Base-by-base conservation (phyloP, 352 stramenopile genomes). In the Globisporangium okanoganense region DNA sequence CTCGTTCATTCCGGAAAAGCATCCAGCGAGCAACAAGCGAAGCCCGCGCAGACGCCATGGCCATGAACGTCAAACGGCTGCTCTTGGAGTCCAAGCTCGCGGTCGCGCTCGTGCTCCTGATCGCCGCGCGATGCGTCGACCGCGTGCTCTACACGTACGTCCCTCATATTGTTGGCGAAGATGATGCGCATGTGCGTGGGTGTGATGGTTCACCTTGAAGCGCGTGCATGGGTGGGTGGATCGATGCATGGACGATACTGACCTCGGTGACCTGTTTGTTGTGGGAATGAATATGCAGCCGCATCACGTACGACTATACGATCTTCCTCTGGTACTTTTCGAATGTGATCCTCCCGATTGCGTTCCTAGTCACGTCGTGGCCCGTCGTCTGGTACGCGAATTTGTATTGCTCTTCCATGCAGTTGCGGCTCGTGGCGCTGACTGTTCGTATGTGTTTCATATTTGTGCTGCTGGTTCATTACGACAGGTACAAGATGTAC, bases 241-340 rank as follows among this genome's bases (percentile, higher is more conserved):
- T 7, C 6, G 29, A 33, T 33, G 29, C 29, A n/a, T 43, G 36
- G 36, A 43, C 8, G 36, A 43, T 43, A 58, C 38, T 58, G 58
- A 53, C 40, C 6, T 20, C 14, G 12, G 16, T 61, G 35, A 1
- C 24, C 16, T 52, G 61, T 40, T 22, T 47, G 50, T 12, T 52
- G 9, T 25, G 55, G 0, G n/a, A n/a, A n/a, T 35, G 58, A 14
- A 20, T 56, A 45, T 64, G 66, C 71, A 92, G 84, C 31, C 85
- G 85, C 58, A 90, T 95, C 62, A 92, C 85, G 61, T 95, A 92
- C 62, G 83, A 92, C 60, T 95, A 95, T 70, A 86, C 75, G n/a
- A 72, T 76, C 22, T 95, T 92, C 64, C 78, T 95, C 12, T 96
- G 85, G 85, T 96, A 94, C 66, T 94, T 94, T 36, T 82, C 79